Evolutionary conservation across 2,329 filamentous ascomycete genomes (phyloP), one percentile per base, ranked within the genome.

Genomic region (Paecilomyces dactylethromorphus): DNA sequence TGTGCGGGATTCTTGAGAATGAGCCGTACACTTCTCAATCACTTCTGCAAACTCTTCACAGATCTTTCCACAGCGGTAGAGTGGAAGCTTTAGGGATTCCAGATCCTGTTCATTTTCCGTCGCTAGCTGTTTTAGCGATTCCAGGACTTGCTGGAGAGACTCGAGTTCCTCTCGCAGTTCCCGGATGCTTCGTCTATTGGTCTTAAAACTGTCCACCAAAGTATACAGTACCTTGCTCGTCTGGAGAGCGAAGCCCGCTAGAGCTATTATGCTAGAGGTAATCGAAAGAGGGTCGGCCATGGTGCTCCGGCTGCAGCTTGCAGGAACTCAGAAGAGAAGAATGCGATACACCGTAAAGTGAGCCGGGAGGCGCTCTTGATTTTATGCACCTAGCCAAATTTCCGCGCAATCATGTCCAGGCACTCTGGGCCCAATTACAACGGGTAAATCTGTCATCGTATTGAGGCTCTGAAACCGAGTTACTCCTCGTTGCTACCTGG

Each of bases 191-290:
- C 65, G 57, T 58, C 62, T 62, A 12, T 57, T 57, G 52, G 60
- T 59, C 56, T 62, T 58, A 59, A 65, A 63, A 24, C 60, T 62
- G 26, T 66, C 59, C 21, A 69, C 54, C 7, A 57, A 54, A 55
- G 61, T 53, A 58, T 60, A 66, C 13, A 69, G 61, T 3, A 61
- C 58, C 54, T 66, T 65, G 32, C 62, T 65, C 1, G 65, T 58
- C 55, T 69, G 62, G 45, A 68, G 58, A 22, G 66, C 65, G 60
- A 67, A 65, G n/a, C 49, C 59, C 54, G 63, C 62, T 24, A 69
- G 59, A 8, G 60, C 60, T 22, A 66, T 54, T 52, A 69, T 33
- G 33, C 65, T 56, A 10, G 65, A 59, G 18, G 64, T 57, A 57
- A 65, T 13, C 6, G 62, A 59, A 55, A 67, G 52, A 15, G 62